Percentiles rank a stretch among this genome's conserved stretches.
Evolutionary conservation across 768 basidiomycete species (phyloP).

Genomic region (Leccinellum rugosiceps): DNA sequence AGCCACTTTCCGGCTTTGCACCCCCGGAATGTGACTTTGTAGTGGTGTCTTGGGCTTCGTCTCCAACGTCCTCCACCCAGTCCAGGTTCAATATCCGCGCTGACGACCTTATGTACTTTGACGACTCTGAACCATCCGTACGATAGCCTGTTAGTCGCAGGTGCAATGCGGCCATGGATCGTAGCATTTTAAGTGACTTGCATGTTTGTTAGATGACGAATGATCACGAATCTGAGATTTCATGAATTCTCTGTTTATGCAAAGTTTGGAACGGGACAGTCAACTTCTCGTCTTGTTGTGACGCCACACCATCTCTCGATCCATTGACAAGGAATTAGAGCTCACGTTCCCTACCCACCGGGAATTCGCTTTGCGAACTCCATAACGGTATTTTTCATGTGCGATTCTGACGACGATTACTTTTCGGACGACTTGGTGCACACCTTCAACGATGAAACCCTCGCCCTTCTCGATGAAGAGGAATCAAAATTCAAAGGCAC

Average conservation of each 20-base stretch:
- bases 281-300: background rate
- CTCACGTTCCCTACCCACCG: background rate
- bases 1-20: slow-evolving; percentile 18
- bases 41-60: slow-evolving; percentile 14
- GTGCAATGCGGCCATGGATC: slow-evolving; percentile 9
- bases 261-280: background rate
- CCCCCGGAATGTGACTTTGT: slow-evolving; percentile 13
- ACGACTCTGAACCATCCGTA: slow-evolving; percentile 14
- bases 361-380: background rate
- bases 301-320: background rate
- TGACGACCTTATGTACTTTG: slow-evolving; percentile 28
- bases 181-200: slow-evolving; percentile 4
- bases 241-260: background rate
- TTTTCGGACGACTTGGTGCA: slow-evolving; percentile 56
- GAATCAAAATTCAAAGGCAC: slow-evolving; percentile 40
- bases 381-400: slow-evolving; percentile 39
- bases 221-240: background rate
- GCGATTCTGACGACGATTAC: slow-evolving; percentile 68
- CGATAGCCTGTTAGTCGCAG: slow-evolving; percentile 3
- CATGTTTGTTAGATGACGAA: slow-evolving; percentile 7
- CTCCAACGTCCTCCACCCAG: slow-evolving; percentile 7
- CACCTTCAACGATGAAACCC: slow-evolving; percentile 51
- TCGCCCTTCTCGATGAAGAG: slow-evolving; percentile 59
- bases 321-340: background rate
- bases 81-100: slow-evolving; percentile 16